Conservation (phyloP, 2,329 filamentous ascomycete genomes). For the Penicillium corylophilum region DNA sequence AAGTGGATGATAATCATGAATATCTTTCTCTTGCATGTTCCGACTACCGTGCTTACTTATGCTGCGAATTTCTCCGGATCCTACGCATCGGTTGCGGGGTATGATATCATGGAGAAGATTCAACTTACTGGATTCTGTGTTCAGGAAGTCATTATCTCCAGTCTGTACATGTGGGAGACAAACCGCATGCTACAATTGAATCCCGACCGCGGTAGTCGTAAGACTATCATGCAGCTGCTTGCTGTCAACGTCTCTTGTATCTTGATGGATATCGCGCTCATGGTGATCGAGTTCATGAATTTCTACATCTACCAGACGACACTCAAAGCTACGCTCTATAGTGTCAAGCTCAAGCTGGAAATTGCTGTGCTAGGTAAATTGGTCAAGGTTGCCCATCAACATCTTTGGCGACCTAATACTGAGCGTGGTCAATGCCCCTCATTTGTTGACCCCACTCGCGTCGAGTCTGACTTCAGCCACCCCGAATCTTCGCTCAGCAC, state of each 20-base stretch:
- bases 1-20: constrained; percentile 59
- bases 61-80: constrained; percentile 29
- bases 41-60: constrained; percentile 55
- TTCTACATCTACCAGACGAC: constrained; percentile 42
- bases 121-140: constrained; percentile 43
- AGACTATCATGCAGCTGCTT: constrained; percentile 54
- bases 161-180: constrained; percentile 53
- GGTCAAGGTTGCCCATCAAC: constrained; percentile 33
- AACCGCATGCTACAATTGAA: constrained; percentile 36
- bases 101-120: constrained; percentile 35
- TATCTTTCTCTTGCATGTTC: constrained; percentile 52
- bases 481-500: constrained; percentile 10
- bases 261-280: constrained; percentile 45
- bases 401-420: constrained; percentile 20
- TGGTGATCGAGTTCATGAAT: constrained; percentile 41
- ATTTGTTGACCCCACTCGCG: constrained; percentile 22
- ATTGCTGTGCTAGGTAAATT: constrained; percentile 53
- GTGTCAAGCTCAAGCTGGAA: constrained; percentile 51
- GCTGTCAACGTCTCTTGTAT: constrained; percentile 51
- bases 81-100: constrained; percentile 18
- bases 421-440: constrained; percentile 18
- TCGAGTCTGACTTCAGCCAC: constrained; percentile 15
- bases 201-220: constrained; percentile 26
- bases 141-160: constrained; percentile 47
- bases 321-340: constrained; percentile 38